Evolutionary conservation across 768 basidiomycete species (phyloP), one percentile per base, ranked within the genome.

Genomic region (Calvatia gigantea): DNA sequence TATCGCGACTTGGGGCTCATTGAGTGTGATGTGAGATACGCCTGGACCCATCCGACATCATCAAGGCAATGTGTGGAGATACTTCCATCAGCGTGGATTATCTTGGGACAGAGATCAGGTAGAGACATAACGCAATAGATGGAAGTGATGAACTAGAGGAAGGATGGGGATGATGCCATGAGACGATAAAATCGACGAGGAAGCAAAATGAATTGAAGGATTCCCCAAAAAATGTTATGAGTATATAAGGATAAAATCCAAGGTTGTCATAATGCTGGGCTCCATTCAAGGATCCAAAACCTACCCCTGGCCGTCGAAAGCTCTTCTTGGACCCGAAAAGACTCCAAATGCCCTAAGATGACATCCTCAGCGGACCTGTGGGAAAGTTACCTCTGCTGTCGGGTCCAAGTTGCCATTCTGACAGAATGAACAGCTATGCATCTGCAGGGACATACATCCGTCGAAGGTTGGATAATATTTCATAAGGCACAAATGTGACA

Each of bases 1-100:
- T 28, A 42, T 19, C 42, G 58, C 15, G 58, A 60, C 35, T 11
- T 17, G 9, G 32, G 23, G 37, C 46, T 49, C 23, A 50, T 35
- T 12, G 44, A 41, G 27, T 56, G 46, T 4, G 46, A 44, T 8
- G 42, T 31, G 3, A 47, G 29, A n/a, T 47, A 47, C n/a, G 29
- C 45, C 28, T 32, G 28, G n/a, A 31, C 29, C 29, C 45, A 47
- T 17, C 17, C 45, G 9, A 31, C 29, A 8, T 31, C 45, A 19
- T 7, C 15, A 15, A 54, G 43, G 35, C 44, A 54, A 17, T 17
- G 29, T 32, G 43, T 46, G 17, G 19, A n/a, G n/a, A n/a, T 32
- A 25, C 28, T n/a, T 17, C n/a, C 39, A 6, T 31, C 39, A 17
- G 21, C 51, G 28, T 14, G 39, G 33, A 31, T 31, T 21, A 32